Evolutionary conservation across 202 grass and related monocot species (phyloP), one percentile per base, ranked within the genome.

Genomic region (Elaeis oleifera): DNA sequence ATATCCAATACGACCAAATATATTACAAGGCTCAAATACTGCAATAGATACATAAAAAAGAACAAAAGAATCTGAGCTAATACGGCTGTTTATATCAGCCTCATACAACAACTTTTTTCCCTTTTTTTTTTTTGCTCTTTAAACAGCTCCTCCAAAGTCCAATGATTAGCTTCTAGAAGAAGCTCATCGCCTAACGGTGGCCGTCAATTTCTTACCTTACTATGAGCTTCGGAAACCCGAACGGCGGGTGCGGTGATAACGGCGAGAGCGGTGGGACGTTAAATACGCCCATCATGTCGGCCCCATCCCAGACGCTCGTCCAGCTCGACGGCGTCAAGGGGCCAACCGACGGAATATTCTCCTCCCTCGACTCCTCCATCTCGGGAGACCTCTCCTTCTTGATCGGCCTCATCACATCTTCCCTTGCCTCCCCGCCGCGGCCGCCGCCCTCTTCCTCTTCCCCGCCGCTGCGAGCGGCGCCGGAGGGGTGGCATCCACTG

Each of bases 231-330:
- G 77, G 50, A 36, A 67, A 87, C 5, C 71, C 74, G 18, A 81
- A 16, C 19, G 67, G 4, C 18, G 67, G 63, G 31, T 76, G 68
- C 5, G 74, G 77, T 28, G 83, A 87, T 58, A 84, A 24, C 13
- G 83, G 83, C 27, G 80, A 81, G 32, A 90, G 65, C 52, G 58
- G 64, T 18, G 76, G 60, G 80, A 84, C 48, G 19, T 27, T 50
- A 3, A 60, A 60, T 1, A 60, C 18, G 8, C 51, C 57, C 26
- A 65, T 59, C 67, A 74, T 6, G 75, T 39, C 66, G 68, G 50
- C 49, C 76, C 71, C 67, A 56, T 60, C 58, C 23, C 58, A 60
- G 16, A 9, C 27, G 25, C 27, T 36, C 16, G 14, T 69, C 80
- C 71, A 72, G 53, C 71, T 81, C 24, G 74, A 71, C 20, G 80